phyloP scores from a whole-genome alignment of 805 yeast species.

The Sugiyamaella smithiae region DNA sequence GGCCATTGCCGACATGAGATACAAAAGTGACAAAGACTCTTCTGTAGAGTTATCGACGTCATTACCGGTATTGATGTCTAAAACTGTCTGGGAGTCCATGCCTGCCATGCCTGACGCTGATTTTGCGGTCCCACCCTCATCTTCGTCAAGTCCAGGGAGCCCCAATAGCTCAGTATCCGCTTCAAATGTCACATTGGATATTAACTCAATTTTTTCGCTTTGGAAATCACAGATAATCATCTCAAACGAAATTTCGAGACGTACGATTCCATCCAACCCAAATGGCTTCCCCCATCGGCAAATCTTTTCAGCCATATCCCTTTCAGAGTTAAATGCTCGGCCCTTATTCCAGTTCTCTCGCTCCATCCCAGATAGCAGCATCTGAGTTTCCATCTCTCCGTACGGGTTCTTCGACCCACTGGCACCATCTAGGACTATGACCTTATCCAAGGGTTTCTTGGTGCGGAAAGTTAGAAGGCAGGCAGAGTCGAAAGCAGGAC shows the following conservation, averaged over 20 bases:
- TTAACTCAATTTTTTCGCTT: constrained; percentile 44
- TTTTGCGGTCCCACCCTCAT: constrained; percentile 15
- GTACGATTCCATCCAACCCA: constrained; percentile 56
- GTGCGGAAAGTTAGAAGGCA: constrained; percentile 48
- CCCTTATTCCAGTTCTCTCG: constrained; percentile 31
- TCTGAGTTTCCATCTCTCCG: constrained; percentile 63
- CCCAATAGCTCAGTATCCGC: background rate
- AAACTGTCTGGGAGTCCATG: background rate
- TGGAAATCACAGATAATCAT: constrained; percentile 57
- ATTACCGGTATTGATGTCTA: background rate
- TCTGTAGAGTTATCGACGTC: background rate
- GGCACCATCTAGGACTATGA: constrained; percentile 62
- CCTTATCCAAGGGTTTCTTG: constrained; percentile 43
- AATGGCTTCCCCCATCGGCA: constrained; percentile 54
- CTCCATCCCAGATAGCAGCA: constrained; percentile 35
- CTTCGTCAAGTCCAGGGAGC: constrained; percentile 22
- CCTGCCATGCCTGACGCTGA: background rate
- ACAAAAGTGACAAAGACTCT: constrained; percentile 19
- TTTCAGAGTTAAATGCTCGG: constrained; percentile 37
- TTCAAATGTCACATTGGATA: constrained; percentile 22
- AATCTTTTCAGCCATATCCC: constrained; percentile 46
- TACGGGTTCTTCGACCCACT: constrained; percentile 58
- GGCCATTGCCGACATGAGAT: constrained; percentile 32
- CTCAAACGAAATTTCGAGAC: constrained; percentile 62
- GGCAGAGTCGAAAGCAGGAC: constrained; percentile 5